Evolutionary conservation across 2,329 filamentous ascomycete genomes (phyloP).

Genomic region (Claviceps lovelessii): DNA sequence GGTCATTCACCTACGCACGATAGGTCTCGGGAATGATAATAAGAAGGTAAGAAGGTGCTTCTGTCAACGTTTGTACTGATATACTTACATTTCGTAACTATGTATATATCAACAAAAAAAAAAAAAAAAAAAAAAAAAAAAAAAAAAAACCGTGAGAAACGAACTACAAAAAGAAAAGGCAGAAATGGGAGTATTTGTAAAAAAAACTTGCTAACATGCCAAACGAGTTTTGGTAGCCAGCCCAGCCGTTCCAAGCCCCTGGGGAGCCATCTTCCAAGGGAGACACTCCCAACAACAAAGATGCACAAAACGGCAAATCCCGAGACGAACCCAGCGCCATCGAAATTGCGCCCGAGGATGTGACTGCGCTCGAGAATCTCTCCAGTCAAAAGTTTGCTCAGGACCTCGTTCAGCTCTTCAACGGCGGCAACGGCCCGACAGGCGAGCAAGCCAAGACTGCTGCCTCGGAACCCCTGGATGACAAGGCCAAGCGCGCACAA

Average conservation of each 20-base stretch:
- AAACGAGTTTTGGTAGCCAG: slow-evolving; percentile 4
- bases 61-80: neutral
- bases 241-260: slow-evolving; percentile 8
- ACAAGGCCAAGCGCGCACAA: slow-evolving; percentile 30
- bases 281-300: neutral
- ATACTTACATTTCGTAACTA: neutral
- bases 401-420: slow-evolving; percentile 28
- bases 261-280: neutral
- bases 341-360: slow-evolving; percentile 20
- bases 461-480: slow-evolving; percentile 27
- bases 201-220: neutral
- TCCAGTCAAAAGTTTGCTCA: slow-evolving; percentile 25
- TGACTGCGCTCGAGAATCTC: slow-evolving; percentile 23
- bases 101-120: too few species aligned
- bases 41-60: slow-evolving; percentile 4
- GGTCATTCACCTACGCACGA: slow-evolving; percentile 55
- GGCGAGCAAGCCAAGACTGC: slow-evolving; percentile 19
- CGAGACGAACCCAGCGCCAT: slow-evolving; percentile 6
- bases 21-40: slow-evolving; percentile 16
- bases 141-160: too few species aligned
- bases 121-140: too few species aligned
- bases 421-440: slow-evolving; percentile 18
- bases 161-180: neutral
- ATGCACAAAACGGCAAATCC: slow-evolving; percentile 9
- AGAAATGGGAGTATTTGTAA: neutral